phyloP scores from a whole-genome alignment of 2,329 filamentous ascomycete species.

The Colletotrichum phormii region DNA sequence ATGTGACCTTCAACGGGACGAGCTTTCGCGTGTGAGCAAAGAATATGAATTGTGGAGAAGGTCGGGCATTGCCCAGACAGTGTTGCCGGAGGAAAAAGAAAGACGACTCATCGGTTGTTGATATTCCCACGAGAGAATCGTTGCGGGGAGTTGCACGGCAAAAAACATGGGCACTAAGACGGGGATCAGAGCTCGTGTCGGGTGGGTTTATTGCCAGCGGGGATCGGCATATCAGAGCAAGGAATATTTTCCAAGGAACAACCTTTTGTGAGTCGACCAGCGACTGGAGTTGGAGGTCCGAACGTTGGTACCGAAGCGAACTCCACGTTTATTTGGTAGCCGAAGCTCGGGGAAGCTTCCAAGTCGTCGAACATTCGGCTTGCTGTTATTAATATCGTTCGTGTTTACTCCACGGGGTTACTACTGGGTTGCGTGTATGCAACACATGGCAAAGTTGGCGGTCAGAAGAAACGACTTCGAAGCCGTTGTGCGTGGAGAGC shows the following conservation, averaged over 20 bases:
- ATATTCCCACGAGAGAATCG: not conserved
- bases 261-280: not conserved
- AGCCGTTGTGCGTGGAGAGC: not conserved
- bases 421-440: not conserved
- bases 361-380: not conserved
- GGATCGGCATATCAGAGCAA: not conserved
- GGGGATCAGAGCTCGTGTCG: slow-evolving; percentile 22
- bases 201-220: slow-evolving; percentile 10
- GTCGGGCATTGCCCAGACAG: not conserved
- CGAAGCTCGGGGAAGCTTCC: not conserved
- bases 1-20: not conserved
- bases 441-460: not conserved
- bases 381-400: not conserved
- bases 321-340: not conserved
- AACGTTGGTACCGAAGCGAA: slow-evolving; percentile 3
- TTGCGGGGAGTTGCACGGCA: not conserved
- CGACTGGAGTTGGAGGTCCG: not conserved
- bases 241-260: not conserved
- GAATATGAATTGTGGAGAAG: not conserved
- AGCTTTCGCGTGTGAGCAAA: not conserved
- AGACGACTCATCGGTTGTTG: not conserved
- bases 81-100: not conserved
- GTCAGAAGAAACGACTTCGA: not conserved
- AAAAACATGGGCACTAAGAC: not conserved
- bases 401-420: not conserved